phyloP scores from a whole-genome alignment of 1,139 yeast genomes.

The Magnusiomyces magnusii region DNA sequence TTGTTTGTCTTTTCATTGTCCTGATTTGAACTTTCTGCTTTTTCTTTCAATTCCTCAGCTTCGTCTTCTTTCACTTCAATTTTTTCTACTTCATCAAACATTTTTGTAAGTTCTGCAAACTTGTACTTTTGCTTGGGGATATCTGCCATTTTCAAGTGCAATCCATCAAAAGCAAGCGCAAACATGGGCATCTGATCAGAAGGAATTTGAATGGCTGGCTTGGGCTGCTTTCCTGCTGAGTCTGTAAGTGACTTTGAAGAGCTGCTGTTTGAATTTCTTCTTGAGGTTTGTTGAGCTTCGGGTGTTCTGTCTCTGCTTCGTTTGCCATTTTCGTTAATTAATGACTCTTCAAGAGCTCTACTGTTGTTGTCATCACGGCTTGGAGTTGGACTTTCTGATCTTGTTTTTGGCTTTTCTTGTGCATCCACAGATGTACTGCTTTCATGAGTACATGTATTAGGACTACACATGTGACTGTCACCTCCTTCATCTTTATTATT shows the following conservation, averaged over 20 bases:
- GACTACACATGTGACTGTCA: neutral
- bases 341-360: neutral
- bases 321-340: conserved; percentile 1
- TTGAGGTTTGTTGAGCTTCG: neutral
- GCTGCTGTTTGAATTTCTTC: neutral
- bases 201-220: neutral
- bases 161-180: conserved; percentile 56
- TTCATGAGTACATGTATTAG: neutral
- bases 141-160: conserved; percentile 42
- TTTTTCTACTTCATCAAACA: conserved; percentile 23
- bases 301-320: conserved; percentile 12
- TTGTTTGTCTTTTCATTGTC: neutral
- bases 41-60: neutral
- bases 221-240: neutral
- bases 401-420: neutral
- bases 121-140: conserved; percentile 32
- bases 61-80: conserved; percentile 9
- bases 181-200: conserved; percentile 18
- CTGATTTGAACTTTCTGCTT: neutral
- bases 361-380: too few species aligned
- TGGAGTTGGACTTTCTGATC: too few species aligned
- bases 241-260: neutral
- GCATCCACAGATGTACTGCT: neutral
- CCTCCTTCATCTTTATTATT: neutral
- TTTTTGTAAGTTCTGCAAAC: conserved; percentile 27